These are phyloP conservation scores for Neotropicomus parvogracilis DNA, from an alignment of 1,284 basidiomycete species.

Conservation along the genomic window DNA sequence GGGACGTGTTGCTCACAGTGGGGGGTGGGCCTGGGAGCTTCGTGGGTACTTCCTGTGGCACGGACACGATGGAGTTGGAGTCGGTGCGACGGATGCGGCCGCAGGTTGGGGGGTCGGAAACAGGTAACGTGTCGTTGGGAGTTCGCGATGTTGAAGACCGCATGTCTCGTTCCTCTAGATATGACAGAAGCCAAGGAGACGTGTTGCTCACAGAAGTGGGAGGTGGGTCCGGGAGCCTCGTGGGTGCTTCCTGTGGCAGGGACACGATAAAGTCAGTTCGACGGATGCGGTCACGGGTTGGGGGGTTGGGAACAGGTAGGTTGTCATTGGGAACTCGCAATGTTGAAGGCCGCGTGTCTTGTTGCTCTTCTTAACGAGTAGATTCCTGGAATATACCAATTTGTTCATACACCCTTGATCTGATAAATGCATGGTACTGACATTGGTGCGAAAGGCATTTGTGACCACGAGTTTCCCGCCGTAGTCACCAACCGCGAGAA, in stretches of 20 bases:
- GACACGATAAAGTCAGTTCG: too few relatives aligned
- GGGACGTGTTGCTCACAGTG: not conserved
- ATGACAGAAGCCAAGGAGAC: not conserved
- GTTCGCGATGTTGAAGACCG: not conserved
- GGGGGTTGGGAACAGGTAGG: too few relatives aligned
- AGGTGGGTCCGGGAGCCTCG: too few relatives aligned
- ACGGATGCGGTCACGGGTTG: too few relatives aligned
- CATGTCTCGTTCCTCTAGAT: not conserved
- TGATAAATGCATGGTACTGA: not conserved
- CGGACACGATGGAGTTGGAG: not conserved
- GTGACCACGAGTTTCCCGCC: not conserved
- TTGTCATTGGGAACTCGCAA: too few relatives aligned
- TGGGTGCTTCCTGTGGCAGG: not conserved
- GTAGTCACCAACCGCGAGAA: not conserved
- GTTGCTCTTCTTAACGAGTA: too few relatives aligned
- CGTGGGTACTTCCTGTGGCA: not conserved
- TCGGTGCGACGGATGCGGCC: too few relatives aligned
- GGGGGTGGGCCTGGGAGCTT: not conserved
- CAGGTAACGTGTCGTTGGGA: too few relatives aligned
- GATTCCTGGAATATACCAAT: too few relatives aligned
- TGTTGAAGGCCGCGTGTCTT: not conserved
- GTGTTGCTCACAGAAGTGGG: not conserved
- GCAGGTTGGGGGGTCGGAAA: too few relatives aligned
- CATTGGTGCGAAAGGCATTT: not conserved
- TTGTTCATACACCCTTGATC: too few relatives aligned